Base-by-base conservation (phyloP, 257 asterid genomes). In the Solanum raphanifolium region DNA sequence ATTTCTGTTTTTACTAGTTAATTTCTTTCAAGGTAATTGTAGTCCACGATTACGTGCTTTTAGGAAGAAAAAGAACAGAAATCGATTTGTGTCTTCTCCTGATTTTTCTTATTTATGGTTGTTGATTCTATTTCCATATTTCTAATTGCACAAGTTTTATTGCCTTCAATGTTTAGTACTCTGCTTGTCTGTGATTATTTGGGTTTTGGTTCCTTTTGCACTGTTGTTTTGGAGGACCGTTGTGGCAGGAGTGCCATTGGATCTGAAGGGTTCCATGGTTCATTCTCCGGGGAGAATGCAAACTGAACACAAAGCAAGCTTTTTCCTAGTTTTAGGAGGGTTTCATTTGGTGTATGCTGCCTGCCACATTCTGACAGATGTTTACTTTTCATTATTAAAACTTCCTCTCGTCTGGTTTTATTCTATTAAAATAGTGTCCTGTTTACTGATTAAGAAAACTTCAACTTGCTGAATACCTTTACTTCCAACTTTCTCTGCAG, bases 401-500 rank as follows among this genome's bases (percentile, higher is more conserved):
- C 29, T 10, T 21, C 29, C 31, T 4, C 46, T 74, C 15, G 18
- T 73, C 82, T 73, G 48, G 46, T 73, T 3, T 35, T 73, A 35
- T 73, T 73, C 20, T 35, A 0, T 73, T 20, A 20, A 52, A 52
- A 35, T 35, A 74, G 29, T 21, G n/a, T 29, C 20, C 10, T 16
- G 25, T 9, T 79, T 48, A 46, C 25, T 79, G 36, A 74, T 35
- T 1, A 74, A 74, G 34, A 7, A 27, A 81, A 81, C 29, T 16
- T 27, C 18, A 38, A 46, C 6, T 29, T 81, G 29, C 29, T 81
- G 85, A 81, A 43, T 81, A 81, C 18, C 41, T 39, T 65, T 86
- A 55, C 55, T 79, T 82, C 25, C 23, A 79, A 87, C 78, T 88
- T 65, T 82, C 87, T 36, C 81, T 90, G 92, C 84, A 96, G 99